Base-by-base conservation (phyloP, 2,329 filamentous ascomycete genomes). In the Cercospora sp. region DNA sequence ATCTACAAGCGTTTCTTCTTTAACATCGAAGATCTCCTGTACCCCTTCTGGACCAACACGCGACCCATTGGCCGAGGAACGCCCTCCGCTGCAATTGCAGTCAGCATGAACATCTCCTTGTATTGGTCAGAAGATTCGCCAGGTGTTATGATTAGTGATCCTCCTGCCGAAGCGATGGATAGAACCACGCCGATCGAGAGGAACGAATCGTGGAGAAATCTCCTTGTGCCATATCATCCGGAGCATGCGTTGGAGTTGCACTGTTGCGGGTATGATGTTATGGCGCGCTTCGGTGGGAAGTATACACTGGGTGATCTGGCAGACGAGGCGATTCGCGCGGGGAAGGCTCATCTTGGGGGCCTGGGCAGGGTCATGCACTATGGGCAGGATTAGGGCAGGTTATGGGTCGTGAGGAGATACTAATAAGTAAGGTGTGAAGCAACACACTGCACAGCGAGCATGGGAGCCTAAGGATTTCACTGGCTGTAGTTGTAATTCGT, bases 21-120 rank as follows among this genome's bases (percentile, higher is more conserved):
- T 58, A 64, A 67, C 26, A 67, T 73, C 16, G 65, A 71, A 45
- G 60, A 63, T 59, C 53, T 73, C 2, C 62, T 73, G 26, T 70
- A 70, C 28, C 71, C 71, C 6, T 73, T 73, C 68, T 73, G 71
- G 71, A 69, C 67, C 63, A 67, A 73, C 30, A 66, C 71, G 16
- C 69, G 71, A 55, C 58, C 65, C 18, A 65, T 69, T 55, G 55
- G 36, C 1, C 31, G 62, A 26, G 51, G 36, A 10, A 28, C 57
- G 3, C 51, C 66, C 8, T 64, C 64, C 26, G 60, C 68, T 10
- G 60, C 65, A 3, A 68, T 70, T 13, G 65, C 71, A 0, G 61
- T 73, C 26, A 66, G 67, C 26, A 53, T 73, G 61, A 73, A 73
- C 53, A 65, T 73, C 16, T 70, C 69, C 10, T 67, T 73, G 13